phyloP scores from a whole-genome alignment of 768 basidiomycete genomes.

The Clavaria fumosa region DNA sequence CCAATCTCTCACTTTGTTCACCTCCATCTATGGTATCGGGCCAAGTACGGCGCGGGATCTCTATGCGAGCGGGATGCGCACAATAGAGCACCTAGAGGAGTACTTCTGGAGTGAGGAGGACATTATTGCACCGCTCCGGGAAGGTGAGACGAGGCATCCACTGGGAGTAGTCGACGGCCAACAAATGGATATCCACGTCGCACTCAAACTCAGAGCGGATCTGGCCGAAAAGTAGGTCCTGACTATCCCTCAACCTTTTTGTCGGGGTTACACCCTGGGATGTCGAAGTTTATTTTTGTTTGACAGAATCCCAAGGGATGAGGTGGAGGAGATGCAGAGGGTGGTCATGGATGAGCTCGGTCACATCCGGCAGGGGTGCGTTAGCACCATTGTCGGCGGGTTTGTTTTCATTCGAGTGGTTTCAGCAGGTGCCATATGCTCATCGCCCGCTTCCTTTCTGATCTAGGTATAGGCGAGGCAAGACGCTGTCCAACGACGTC shows the following conservation, averaged over 20 bases:
- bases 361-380: slow-evolving; percentile 46
- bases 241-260: not conserved
- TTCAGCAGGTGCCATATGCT: not conserved
- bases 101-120: no score
- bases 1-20: slow-evolving; percentile 39
- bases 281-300: not conserved
- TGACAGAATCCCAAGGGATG: slow-evolving; percentile 42
- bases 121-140: no score
- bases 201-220: slow-evolving; percentile 43
- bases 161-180: no score
- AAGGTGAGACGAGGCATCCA: no score
- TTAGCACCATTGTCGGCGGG: slow-evolving; percentile 74
- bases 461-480: slow-evolving; percentile 71
- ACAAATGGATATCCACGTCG: slow-evolving; percentile 35
- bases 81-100: slow-evolving; percentile 49
- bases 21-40: slow-evolving; percentile 60
- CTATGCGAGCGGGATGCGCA: slow-evolving; percentile 50
- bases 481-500: slow-evolving; percentile 66
- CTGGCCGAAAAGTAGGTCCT: slow-evolving; percentile 19
- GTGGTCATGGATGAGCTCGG: slow-evolving; percentile 55
- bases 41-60: slow-evolving; percentile 50
- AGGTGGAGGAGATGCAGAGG: slow-evolving; percentile 65
- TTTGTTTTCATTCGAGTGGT: slow-evolving; percentile 19
- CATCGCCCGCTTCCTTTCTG: not conserved
- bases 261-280: not conserved